Evolutionary conservation across 2,329 filamentous ascomycete genomes (phyloP), one percentile per base, ranked within the genome.

Genomic region (Calonectria pseudoreteaudii): DNA sequence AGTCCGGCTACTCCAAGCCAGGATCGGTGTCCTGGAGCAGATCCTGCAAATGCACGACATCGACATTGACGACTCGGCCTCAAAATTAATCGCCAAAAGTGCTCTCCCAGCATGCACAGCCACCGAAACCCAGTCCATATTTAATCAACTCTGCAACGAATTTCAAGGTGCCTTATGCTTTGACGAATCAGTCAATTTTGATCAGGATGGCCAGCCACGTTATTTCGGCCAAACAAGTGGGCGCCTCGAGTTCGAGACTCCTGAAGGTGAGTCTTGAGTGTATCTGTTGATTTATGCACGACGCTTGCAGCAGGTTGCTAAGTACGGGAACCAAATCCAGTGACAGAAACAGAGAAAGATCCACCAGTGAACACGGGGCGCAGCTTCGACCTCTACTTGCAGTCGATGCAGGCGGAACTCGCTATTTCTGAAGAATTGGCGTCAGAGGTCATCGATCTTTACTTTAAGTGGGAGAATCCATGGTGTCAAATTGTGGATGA

Each of bases 141-240:
- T 65, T 34, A 26, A 65, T 9, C 38, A 65, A 28, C 60, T 65
- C 2, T 65, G 60, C 16, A 49, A 83, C 81, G 70, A 81, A 78
- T 81, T 20, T 38, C 44, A 71, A 31, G 72, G 68, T 1, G 53
- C 64, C n/a, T 28, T 74, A 1, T 62, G 47, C 20, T 66, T 84
- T 0, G 83, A 85, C n/a, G 83, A 84, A 56, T 81, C 82, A 4
- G 72, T 83, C 34, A 83, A 84, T 47, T 84, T 83, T 31, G 83
- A 85, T 34, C 79, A 79, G 26, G 83, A 85, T 60, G 76, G 74
- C 56, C 83, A 85, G 66, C 78, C 81, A 60, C 75, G 82, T 1
- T 86, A 84, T 64, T 85, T 85, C 70, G 84, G 84, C 0, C 80
- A 82, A 0, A 81, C 83, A 0, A 86, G 84, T 70, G 84, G 84